phyloP scores from a whole-genome alignment of 2,329 filamentous ascomycete genomes.

The Paramyrothecium roridum region DNA sequence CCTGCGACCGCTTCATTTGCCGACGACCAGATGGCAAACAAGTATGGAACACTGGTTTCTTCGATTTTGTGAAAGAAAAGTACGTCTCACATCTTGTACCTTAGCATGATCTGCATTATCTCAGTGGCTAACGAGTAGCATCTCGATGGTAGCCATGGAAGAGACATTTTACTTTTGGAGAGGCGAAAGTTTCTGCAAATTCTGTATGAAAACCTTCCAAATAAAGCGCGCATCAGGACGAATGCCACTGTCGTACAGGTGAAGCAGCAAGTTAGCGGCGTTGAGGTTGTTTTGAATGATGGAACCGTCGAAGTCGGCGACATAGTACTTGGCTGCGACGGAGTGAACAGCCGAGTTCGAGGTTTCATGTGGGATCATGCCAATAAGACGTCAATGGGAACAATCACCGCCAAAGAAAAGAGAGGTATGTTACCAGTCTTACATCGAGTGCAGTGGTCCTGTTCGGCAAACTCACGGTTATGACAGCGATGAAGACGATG shows the following conservation, averaged over 20 bases:
- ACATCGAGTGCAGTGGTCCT: too few species aligned
- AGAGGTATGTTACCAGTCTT: slow-evolving; percentile 6
- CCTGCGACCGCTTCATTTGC: background rate
- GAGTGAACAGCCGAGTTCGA: slow-evolving; percentile 30
- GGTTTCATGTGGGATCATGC: slow-evolving; percentile 18
- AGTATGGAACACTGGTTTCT: background rate
- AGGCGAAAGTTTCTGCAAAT: slow-evolving; percentile 2
- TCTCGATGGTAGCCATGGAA: background rate
- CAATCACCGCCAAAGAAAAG: slow-evolving; percentile 13
- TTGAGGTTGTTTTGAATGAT: slow-evolving; percentile 28
- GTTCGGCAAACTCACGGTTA: background rate
- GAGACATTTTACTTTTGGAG: background rate
- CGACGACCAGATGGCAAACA: background rate
- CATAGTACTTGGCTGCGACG: slow-evolving; percentile 39
- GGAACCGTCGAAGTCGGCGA: slow-evolving; percentile 28
- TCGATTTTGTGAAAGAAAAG: background rate
- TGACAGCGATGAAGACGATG: slow-evolving; percentile 8
- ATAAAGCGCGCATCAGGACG: slow-evolving; percentile 3
- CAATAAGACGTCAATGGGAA: slow-evolving; percentile 5
- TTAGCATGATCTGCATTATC: too few species aligned
- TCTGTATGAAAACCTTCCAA: slow-evolving; percentile 9
- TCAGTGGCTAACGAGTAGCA: background rate
- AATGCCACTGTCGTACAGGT: slow-evolving; percentile 1
- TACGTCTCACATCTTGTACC: background rate
- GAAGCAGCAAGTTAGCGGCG: slow-evolving; percentile 10